phyloP scores from a whole-genome alignment of 2,329 filamentous ascomycete species.

The Aspergillus vadensis region DNA sequence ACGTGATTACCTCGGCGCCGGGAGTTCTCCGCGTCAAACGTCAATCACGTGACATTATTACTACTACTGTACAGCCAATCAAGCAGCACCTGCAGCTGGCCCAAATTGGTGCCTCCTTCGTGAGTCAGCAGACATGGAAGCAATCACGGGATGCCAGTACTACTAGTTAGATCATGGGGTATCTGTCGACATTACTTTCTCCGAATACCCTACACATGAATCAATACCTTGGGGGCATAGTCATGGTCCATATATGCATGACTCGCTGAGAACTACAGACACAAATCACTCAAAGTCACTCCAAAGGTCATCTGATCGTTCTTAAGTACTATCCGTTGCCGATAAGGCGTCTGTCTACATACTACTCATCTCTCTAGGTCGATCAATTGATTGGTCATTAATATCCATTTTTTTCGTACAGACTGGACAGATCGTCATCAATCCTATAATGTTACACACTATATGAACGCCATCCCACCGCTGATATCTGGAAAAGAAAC shows the following conservation, averaged over 20 bases:
- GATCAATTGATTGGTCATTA: conserved; percentile 2
- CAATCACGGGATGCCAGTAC: too few relatives aligned
- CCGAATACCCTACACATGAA: too few relatives aligned
- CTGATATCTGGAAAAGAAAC: conserved; percentile 21
- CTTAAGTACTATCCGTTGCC: too few relatives aligned
- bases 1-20: background rate
- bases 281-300: too few relatives aligned
- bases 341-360: too few relatives aligned
- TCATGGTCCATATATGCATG: too few relatives aligned
- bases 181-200: too few relatives aligned
- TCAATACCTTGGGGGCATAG: too few relatives aligned
- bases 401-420: conserved; percentile 24
- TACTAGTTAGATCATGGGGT: too few relatives aligned
- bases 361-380: too few relatives aligned
- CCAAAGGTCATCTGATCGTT: too few relatives aligned
- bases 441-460: conserved; percentile 25
- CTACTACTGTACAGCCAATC: background rate
- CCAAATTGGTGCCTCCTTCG: background rate
- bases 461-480: conserved; percentile 29
- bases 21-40: background rate
- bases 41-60: background rate
- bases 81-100: background rate
- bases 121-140: background rate
- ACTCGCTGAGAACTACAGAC: too few relatives aligned
- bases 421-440: conserved; percentile 16